Evolutionary conservation across 1,284 basidiomycete genomes (phyloP), one percentile per base, ranked within the genome.

Genomic region (Leucoagaricus sp.): DNA sequence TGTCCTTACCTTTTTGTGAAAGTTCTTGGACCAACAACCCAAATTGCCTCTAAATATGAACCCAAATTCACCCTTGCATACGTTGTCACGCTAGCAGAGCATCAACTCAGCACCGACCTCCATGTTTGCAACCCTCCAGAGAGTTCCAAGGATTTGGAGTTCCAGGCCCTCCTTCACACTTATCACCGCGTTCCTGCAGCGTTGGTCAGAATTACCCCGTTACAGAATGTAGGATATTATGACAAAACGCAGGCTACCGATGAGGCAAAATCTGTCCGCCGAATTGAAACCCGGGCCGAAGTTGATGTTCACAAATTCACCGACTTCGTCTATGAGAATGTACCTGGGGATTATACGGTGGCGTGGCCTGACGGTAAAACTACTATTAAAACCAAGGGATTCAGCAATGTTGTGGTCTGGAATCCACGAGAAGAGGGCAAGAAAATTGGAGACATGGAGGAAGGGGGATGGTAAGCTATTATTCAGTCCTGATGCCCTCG

Each of bases 131-230:
- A 95, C 67, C 79, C 81, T 0, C 83, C 82, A 5, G 65, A 75
- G 0, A 74, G 63, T 26, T 60, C 60, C 0, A 74, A 80, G 53
- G 61, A 70, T 2, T 80, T 95, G 51, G 85, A 87, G 66, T 96
- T 94, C 76, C 94, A 96, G 71, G 88, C 92, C 1, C 77, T 96
- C 33, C 80, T 96, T 57, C 94, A 96, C 72, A 93, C 82, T 55
- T 96, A 96, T 72, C 80, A 94, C 59, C 81, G 80, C n/a, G 89
- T 82, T 6, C 88, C 81, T 45, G 79, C 80, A 40, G 78, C 79
- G 56, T 72, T 79, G 5, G 82, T 85, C n/a, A 67, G 76, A 2
- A 75, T 93, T 59, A 74, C 73, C 6, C 83, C 87, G 4, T 72
- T 93, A 26, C 75, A 85, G 55, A 81, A 85, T 9, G 67, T 85